A percentile compares a stretch with the other conserved stretches of the same genome.
Evolutionary conservation across 2,329 filamentous ascomycete species (phyloP).

Genomic region (Pseudogymnoascus pannorum): DNA sequence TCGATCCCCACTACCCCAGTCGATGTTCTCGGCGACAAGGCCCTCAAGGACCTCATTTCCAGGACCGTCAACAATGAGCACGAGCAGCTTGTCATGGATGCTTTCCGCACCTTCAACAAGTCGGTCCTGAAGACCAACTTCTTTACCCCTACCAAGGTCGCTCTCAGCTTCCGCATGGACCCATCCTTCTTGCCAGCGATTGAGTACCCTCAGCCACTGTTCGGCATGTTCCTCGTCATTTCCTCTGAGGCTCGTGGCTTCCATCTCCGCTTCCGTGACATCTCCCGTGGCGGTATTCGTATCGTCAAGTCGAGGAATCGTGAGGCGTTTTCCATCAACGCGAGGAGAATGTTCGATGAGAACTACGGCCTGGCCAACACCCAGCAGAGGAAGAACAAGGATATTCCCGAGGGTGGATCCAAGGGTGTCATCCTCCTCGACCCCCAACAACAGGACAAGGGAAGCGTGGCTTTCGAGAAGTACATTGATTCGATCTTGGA

Average conservation of each 20-base stretch:
- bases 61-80: constrained; percentile 85
- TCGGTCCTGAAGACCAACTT: constrained; percentile 94
- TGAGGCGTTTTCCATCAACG: constrained; percentile 94
- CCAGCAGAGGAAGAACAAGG: constrained; percentile 99
- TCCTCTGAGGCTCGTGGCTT: constrained; percentile 95
- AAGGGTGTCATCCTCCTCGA: constrained; percentile 97
- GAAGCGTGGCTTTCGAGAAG: constrained; percentile 91
- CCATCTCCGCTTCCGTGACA: constrained; percentile 94
- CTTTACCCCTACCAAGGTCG: constrained; percentile 93
- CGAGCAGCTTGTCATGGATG: constrained; percentile 95
- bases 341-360: constrained; percentile 92
- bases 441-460: constrained; percentile 88
- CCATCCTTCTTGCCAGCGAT: constrained; percentile 80
- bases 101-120: constrained; percentile 92
- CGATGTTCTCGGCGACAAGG: constrained; percentile 67
- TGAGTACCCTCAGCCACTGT: constrained; percentile 89
- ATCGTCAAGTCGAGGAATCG: constrained; percentile 97
- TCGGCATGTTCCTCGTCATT: constrained; percentile 98
- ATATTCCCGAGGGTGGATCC: constrained; percentile 95
- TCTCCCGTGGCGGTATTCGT: constrained; percentile 91
- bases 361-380: constrained; percentile 98
- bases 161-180: constrained; percentile 90
- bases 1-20: constrained; percentile 46
- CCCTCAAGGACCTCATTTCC: constrained; percentile 69
- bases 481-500: constrained; percentile 99